Base-by-base conservation (phyloP, 495 filamentous ascomycete genomes). In the Penicillium herquei region DNA sequence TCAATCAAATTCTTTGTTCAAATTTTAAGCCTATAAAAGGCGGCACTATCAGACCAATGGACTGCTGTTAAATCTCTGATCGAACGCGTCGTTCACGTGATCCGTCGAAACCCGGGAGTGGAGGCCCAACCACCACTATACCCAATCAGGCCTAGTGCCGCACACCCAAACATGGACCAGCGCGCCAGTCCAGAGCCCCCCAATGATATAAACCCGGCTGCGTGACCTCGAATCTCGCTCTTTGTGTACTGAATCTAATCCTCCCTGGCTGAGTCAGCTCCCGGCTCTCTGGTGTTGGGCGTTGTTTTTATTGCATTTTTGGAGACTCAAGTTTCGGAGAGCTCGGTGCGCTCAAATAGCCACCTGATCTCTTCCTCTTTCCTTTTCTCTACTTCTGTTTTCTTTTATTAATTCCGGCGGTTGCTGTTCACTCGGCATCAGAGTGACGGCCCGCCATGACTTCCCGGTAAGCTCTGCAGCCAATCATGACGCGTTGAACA, bases 131-230 rank as follows among this genome's bases (percentile, higher is more conserved):
- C 62, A 49, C 56, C 34, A 34, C 65, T 69, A 70, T 55, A 6
- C 64, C 67, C 3, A 0, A 59, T 51, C 0, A 0, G 40, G 72
- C 1, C 63, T 75, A 76, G 75, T 49, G 56, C 39, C 33, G 34
- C 64, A 61, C 59, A 69, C 66, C 68, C 74, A 74, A 71, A 73
- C 71, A 76, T 74, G 69, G 71, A 62, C 69, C 66, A 63, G 68
- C 73, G 74, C 74, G 70, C 67, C 70, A 66, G 66, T 68, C 65
- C 62, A 67, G 70, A 72, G 72, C 68, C 66, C 64, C 67, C 70
- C 73, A 72, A 76, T 78, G 72, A 75, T 78, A 76, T 76, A 78
- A 76, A 77, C 74, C 64, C 72, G 73, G 67, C 74, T 69, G 74
- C 72, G 73, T 76, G 71, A 75, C 75, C 74, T 75, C 74, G 73